phyloP scores from a whole-genome alignment of 202 grass and related monocot genomes.

The Carex sylvatica region DNA sequence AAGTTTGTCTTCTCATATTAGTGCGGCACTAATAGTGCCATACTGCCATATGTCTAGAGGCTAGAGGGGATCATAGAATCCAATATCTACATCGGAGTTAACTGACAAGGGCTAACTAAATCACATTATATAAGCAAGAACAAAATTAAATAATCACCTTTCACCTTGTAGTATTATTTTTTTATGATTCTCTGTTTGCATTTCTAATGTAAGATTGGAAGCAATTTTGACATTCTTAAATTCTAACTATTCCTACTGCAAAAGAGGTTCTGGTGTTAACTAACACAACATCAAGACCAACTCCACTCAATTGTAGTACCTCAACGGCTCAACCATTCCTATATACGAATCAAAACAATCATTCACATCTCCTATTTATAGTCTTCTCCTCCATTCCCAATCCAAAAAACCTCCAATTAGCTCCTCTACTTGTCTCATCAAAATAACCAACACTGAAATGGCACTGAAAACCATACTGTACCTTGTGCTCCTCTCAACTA shows the following conservation, averaged over 20 bases:
- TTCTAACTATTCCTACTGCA: neutral
- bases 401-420: neutral
- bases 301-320: slow-evolving; percentile 32
- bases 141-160: neutral
- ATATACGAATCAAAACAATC: neutral
- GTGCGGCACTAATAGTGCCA: too few species aligned
- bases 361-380: slow-evolving; percentile 30
- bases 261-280: slow-evolving; percentile 20
- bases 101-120: neutral
- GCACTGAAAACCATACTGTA: slow-evolving; percentile 27
- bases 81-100: neutral
- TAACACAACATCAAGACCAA: slow-evolving; percentile 29
- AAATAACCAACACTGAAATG: slow-evolving; percentile 21
- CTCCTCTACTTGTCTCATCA: neutral
- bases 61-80: neutral
- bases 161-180: neutral
- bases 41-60: too few species aligned
- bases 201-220: neutral
- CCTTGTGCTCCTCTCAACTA: slow-evolving; percentile 33
- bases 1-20: neutral
- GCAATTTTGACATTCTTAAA: neutral
- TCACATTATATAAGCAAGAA: neutral
- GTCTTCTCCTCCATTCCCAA: slow-evolving; percentile 11
- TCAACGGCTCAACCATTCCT: slow-evolving; percentile 11
- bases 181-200: neutral